Conservation (phyloP, 139 green algal genomes). For the Yamagishiella unicocca region DNA sequence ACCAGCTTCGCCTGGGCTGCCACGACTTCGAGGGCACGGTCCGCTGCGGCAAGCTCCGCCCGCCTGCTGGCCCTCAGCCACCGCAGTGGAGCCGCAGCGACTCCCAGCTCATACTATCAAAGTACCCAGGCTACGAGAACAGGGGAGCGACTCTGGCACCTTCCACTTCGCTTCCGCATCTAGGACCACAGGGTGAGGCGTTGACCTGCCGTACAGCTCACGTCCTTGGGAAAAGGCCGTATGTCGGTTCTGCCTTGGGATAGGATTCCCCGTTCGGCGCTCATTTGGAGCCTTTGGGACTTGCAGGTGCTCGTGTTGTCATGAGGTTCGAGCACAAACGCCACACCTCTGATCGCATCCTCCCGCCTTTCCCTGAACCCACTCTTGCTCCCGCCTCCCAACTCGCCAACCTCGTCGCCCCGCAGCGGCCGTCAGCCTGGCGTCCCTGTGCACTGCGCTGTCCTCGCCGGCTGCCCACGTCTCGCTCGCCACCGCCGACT, state of each 20-base stretch:
- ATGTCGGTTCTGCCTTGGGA: neutral
- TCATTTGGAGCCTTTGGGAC: neutral
- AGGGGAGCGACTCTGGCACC: too few relatives aligned
- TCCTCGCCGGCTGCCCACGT: neutral
- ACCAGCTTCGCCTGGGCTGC: too few relatives aligned
- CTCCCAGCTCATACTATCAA: too few relatives aligned
- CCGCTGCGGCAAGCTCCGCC: too few relatives aligned
- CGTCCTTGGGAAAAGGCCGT: too few relatives aligned
- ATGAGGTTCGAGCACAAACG: neutral
- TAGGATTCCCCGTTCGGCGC: neutral
- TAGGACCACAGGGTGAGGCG: too few relatives aligned
- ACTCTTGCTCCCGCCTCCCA: neutral
- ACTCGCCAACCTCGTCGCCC: neutral
- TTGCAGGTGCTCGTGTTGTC: neutral
- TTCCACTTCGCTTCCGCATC: too few relatives aligned
- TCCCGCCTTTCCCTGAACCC: neutral
- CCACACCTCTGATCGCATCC: neutral
- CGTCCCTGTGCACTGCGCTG: neutral
- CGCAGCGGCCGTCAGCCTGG: neutral
- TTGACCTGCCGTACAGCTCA: too few relatives aligned
- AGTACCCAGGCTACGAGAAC: too few relatives aligned
- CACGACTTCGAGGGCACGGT: too few relatives aligned
- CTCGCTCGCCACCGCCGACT: neutral
- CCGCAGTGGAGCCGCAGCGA: too few relatives aligned
- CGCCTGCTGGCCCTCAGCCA: too few relatives aligned